phyloP scores from a whole-genome alignment of 176 grass and related monocot genomes.

The Stipa capillata region DNA sequence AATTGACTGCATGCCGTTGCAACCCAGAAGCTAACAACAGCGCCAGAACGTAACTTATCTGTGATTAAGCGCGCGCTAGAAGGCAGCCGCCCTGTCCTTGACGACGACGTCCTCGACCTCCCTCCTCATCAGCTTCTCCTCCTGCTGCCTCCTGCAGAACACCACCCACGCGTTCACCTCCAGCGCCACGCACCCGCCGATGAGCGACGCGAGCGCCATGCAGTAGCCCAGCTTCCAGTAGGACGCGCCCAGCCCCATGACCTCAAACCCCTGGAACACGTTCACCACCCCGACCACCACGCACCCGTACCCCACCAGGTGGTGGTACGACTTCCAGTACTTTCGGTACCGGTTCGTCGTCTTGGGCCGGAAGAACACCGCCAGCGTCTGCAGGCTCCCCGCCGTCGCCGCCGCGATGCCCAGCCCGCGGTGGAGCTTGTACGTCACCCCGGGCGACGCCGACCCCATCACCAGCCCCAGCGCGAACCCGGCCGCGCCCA shows the following conservation, averaged over 20 bases:
- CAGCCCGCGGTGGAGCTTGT: constrained; percentile 75
- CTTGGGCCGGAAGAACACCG: constrained; percentile 88
- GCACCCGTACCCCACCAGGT: constrained; percentile 89
- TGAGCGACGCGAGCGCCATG: constrained; percentile 63
- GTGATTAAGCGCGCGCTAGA: no score
- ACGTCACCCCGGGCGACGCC: constrained; percentile 63
- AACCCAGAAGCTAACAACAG: no score
- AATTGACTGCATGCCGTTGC: not conserved
- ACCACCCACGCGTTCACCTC: constrained; percentile 98
- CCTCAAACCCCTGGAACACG: constrained; percentile 96
- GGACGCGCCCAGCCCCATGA: constrained; percentile 71
- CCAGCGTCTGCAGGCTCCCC: constrained; percentile 80
- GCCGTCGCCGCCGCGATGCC: constrained; percentile 70
- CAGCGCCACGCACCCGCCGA: constrained; percentile 72
- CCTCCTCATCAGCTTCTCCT: constrained; percentile 54
- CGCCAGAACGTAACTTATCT: no score
- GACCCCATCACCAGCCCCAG: constrained; percentile 81
- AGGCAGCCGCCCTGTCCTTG: constrained; percentile 44
- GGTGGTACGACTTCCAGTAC: constrained; percentile 99
- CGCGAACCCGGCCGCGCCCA: constrained; percentile 67
- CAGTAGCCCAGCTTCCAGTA: constrained; percentile 97
- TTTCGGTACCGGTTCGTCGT: constrained; percentile 92
- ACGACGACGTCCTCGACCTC: constrained; percentile 53
- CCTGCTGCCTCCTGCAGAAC: constrained; percentile 67
- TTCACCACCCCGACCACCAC: constrained; percentile 94